Conservation (phyloP, 208 protist species). For the Naegleria fowleri region DNA sequence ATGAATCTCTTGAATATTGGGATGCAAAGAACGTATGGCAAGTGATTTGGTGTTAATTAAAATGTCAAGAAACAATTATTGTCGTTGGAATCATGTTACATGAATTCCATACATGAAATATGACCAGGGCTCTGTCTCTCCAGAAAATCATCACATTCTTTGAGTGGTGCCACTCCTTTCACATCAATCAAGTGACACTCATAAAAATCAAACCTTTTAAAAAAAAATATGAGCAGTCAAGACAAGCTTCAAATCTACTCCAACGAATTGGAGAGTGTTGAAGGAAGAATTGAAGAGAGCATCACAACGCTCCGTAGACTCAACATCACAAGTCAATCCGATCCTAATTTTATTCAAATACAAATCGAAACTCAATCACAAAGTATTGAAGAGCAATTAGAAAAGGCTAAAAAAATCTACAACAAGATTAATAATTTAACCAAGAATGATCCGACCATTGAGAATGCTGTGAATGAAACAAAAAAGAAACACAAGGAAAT, state of each 20-base stretch:
- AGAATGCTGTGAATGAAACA: background rate
- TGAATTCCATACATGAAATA: too few relatives aligned
- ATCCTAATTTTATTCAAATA: background rate
- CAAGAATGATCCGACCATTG: background rate
- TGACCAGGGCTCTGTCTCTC: too few relatives aligned
- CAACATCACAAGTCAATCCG: background rate
- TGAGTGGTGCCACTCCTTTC: too few relatives aligned
- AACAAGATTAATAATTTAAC: background rate
- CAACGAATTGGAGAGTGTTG: background rate
- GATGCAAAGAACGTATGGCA: too few relatives aligned
- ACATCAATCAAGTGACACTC: background rate
- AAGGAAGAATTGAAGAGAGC: background rate
- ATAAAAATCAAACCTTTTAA: background rate
- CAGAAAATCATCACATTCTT: too few relatives aligned
- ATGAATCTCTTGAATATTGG: too few relatives aligned
- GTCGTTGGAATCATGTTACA: too few relatives aligned
- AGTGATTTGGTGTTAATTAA: too few relatives aligned
- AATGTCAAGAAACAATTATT: too few relatives aligned
- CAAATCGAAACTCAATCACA: background rate
- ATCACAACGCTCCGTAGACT: background rate
- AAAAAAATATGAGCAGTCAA: background rate
- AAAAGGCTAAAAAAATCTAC: background rate
- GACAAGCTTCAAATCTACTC: background rate
- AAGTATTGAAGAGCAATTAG: background rate
- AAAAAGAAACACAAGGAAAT: background rate